These are phyloP conservation scores for Cryphonectria naterciae DNA, from an alignment of 2,329 filamentous ascomycete species.

Conservation along the genomic window DNA sequence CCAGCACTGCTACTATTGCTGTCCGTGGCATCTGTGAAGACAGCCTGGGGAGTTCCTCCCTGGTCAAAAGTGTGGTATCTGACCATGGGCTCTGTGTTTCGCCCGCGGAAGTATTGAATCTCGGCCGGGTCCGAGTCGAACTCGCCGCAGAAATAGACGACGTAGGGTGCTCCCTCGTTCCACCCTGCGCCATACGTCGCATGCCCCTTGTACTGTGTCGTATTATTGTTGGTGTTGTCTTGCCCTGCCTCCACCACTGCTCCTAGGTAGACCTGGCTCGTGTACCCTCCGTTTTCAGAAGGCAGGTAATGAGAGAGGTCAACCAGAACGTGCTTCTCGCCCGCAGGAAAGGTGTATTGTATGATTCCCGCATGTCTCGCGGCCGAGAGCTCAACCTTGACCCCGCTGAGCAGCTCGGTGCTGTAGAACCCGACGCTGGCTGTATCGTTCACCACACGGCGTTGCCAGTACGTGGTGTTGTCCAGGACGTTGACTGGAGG, in stretches of 20 bases:
- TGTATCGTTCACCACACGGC: constrained; percentile 42
- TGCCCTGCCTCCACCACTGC: constrained; percentile 38
- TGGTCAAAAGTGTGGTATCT: constrained; percentile 29
- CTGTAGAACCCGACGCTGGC: constrained; percentile 59
- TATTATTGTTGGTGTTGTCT: constrained; percentile 38
- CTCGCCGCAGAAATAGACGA: constrained; percentile 49
- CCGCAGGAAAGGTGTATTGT: constrained; percentile 53
- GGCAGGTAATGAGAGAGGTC: constrained; percentile 55
- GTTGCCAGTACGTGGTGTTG: constrained; percentile 52
- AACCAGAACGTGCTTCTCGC: constrained; percentile 47
- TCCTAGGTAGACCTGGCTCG: constrained; percentile 44
- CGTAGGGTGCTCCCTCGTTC: constrained; percentile 47
- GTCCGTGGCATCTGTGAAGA: constrained; percentile 14
- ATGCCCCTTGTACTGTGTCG: constrained; percentile 40
- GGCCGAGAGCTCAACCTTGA: constrained; percentile 53
- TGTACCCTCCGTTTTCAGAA: constrained; percentile 46
- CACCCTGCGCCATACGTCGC: constrained; percentile 52
- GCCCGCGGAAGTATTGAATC: constrained; percentile 44
- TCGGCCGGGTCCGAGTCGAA: constrained; percentile 43
- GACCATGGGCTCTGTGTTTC: constrained; percentile 50
- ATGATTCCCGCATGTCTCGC: constrained; percentile 55
- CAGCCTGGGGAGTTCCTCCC: constrained; percentile 18
- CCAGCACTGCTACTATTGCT: not conserved
- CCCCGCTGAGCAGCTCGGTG: constrained; percentile 52
- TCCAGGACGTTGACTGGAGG: constrained; percentile 50